Conservation (phyloP, 371 early-diverging fungal species). For the Mucor circinelloides region DNA sequence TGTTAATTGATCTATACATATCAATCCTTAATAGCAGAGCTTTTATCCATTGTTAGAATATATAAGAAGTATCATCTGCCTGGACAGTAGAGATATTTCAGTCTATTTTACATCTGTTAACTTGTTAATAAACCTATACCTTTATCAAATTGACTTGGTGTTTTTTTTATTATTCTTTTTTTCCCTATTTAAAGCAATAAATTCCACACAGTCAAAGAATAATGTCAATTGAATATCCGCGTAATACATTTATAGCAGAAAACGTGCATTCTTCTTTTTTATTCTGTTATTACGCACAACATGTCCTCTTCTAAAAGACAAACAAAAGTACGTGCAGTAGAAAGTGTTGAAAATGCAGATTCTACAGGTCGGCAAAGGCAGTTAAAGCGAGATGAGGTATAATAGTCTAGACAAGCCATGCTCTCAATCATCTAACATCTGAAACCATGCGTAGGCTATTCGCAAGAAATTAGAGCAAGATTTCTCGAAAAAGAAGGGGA, state of each 20-base stretch:
- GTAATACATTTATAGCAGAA: background rate
- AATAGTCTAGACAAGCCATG: background rate
- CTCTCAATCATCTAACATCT: background rate
- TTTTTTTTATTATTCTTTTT: no score
- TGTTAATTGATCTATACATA: no score
- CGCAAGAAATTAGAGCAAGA: slow-evolving; percentile 77
- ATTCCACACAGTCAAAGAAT: background rate
- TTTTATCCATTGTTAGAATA: no score
- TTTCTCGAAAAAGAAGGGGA: slow-evolving; percentile 60
- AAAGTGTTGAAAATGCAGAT: slow-evolving; percentile 12
- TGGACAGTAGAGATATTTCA: no score
- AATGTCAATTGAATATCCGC: background rate
- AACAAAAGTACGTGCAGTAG: slow-evolving; percentile 17
- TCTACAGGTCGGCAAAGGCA: slow-evolving; percentile 30
- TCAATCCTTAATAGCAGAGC: no score
- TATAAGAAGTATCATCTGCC: no score
- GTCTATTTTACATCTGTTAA: no score
- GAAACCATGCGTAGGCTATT: slow-evolving; percentile 33
- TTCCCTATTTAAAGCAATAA: no score
- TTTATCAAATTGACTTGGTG: no score
- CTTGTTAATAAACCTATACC: no score
- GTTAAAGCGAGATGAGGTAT: slow-evolving; percentile 29
- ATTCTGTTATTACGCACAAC: background rate
- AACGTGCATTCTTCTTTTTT: slow-evolving; percentile 9
- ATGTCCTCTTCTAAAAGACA: slow-evolving; percentile 13